Evolutionary conservation across 1,139 yeast genomes (phyloP).

Genomic region (Saccharomyces hybrid): DNA sequence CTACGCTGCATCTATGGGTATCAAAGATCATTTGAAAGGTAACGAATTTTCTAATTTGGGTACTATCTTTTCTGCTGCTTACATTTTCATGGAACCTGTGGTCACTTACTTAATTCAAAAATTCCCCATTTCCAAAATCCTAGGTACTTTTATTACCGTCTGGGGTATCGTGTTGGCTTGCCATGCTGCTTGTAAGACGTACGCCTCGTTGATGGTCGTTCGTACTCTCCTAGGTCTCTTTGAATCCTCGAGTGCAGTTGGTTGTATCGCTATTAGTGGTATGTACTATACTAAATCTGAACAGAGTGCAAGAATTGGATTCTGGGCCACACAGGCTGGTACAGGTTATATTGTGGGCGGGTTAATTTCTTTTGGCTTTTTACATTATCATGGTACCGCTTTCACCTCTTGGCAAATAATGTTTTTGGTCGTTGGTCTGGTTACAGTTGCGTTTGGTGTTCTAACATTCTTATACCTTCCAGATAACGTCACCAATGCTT

Average conservation of each 20-base stretch:
- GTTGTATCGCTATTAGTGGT: slow-evolving; percentile 49
- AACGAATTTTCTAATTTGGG: slow-evolving; percentile 47
- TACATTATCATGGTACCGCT: slow-evolving; percentile 30
- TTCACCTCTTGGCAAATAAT: slow-evolving; percentile 44
- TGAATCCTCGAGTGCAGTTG: slow-evolving; percentile 53
- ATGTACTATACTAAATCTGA: slow-evolving; percentile 49
- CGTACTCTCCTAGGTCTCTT: slow-evolving; percentile 49
- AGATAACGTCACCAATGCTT: slow-evolving; percentile 47
- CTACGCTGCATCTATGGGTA: slow-evolving; percentile 47
- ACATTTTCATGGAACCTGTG: slow-evolving; percentile 50
- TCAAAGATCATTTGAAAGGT: slow-evolving; percentile 37
- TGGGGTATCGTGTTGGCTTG: slow-evolving; percentile 50
- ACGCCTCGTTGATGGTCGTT: slow-evolving; percentile 44
- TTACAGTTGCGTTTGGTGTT: slow-evolving; percentile 45
- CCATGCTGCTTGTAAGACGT: slow-evolving; percentile 43
- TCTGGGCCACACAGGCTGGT: slow-evolving; percentile 41
- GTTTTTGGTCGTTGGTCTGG: slow-evolving; percentile 43
- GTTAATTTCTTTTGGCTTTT: slow-evolving; percentile 46
- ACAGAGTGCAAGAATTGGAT: slow-evolving; percentile 47
- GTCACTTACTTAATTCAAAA: slow-evolving; percentile 45
- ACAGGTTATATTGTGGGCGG: slow-evolving; percentile 49
- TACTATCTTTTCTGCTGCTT: slow-evolving; percentile 49
- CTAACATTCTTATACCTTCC: slow-evolving; percentile 42
- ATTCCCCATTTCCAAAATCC: slow-evolving; percentile 47
- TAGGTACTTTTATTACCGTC: slow-evolving; percentile 38